A percentile compares a stretch with the other conserved stretches of the same genome.
These are phyloP conservation scores for Pachysandra terminalis DNA, from an alignment of 164 flowering plant species.

Conservation along the genomic window DNA sequence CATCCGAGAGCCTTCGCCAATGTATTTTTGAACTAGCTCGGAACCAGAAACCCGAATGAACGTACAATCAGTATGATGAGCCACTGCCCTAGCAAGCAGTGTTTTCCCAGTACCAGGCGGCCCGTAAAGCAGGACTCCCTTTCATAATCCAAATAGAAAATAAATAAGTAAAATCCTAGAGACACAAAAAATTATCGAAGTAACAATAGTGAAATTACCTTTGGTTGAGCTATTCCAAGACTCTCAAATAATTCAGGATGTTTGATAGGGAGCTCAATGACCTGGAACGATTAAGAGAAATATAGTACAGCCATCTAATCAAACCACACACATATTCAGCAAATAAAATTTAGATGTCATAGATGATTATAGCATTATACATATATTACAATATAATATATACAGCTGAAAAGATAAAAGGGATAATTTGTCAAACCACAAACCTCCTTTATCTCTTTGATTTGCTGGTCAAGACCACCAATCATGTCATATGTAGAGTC, in stretches of 20 bases:
- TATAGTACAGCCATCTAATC: background rate
- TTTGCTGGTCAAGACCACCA: conserved; percentile 99
- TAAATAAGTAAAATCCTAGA: background rate
- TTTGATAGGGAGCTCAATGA: conserved; percentile 94
- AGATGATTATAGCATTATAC: too few species aligned
- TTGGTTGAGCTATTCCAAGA: conserved; percentile 97
- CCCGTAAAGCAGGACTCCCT: conserved; percentile 97
- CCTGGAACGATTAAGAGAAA: conserved; percentile 41
- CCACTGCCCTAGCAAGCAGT: conserved; percentile 96
- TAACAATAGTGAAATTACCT: conserved; percentile 38
- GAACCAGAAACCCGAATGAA: conserved; percentile 95
- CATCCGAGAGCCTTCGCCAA: conserved; percentile 98
- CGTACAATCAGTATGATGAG: conserved; percentile 94
- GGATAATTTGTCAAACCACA: background rate
- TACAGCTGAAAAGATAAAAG: too few species aligned
- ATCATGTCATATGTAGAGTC: conserved; percentile 99
- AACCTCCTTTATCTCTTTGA: conserved; percentile 97
- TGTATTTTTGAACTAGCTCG: conserved; percentile 91
- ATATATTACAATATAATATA: too few species aligned
- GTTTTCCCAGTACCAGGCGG: conserved; percentile 99
- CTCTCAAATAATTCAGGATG: conserved; percentile 96
- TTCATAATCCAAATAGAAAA: background rate
- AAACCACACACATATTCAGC: background rate
- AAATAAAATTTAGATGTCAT: too few species aligned
- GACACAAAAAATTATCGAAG: background rate